Base-by-base conservation (phyloP, 1,284 basidiomycete genomes). In the Leccinum subrobustum region DNA sequence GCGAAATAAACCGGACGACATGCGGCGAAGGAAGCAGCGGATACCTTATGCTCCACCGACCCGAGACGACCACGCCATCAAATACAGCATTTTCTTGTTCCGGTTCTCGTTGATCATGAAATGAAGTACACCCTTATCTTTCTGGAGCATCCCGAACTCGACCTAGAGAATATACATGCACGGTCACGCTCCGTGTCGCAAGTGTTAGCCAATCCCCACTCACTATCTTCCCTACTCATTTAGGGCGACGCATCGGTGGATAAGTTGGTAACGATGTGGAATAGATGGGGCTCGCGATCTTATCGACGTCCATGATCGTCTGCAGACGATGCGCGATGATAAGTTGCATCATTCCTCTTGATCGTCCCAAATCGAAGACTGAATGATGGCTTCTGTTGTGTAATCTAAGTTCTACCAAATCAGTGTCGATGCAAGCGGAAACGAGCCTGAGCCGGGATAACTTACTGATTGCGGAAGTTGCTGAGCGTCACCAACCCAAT, bases 311-410 rank as follows among this genome's bases (percentile, higher is more conserved):
- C 78, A 88, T 87, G 65, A 89, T 85, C 1, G 87, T 89, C 66
- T 87, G 86, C 11, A 90, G 73, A 37, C 88, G 82, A 71, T 89
- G 88, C 1, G 88, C 88, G 54, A 89, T 77, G 12, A 85, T 88
- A 52, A 89, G 79, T 4, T 89, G 70, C 0, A 86, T 89, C 7
- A 83, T 82, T 61, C 83, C 84, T 9, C 73, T 77, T 31, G 88
- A 61, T 56, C 71, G 35, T 64, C 67, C 18, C 29, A 88, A 61
- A 76, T 68, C n/a, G 74, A 74, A 5, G 63, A 59, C 60, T 76
- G 77, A 42, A 67, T 65, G 37, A 56, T 59, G 1, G 69, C 57
- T 51, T 77, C 74, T 5, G 74, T 75, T 54, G 70, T 67, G 16
- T 65, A 67, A 64, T 69, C 65, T 67, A 51, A 7, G 9, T 12